Percentiles rank a stretch among this genome's conserved stretches.
phyloP scores from a whole-genome alignment of 305 asterid genomes.

The Withania somnifera region DNA sequence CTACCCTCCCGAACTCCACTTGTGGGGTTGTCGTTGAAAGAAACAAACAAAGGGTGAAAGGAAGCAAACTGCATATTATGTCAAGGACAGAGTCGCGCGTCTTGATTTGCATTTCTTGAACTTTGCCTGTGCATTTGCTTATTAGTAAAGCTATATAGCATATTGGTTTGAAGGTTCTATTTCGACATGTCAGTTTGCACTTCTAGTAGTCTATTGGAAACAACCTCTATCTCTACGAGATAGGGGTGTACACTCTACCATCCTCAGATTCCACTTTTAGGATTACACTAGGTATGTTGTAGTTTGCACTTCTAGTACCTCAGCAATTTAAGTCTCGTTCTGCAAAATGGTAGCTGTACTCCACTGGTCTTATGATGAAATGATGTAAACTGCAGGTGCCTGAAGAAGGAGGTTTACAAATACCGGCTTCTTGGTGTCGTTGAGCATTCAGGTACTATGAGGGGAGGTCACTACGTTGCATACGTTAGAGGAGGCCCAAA shows the following conservation, averaged over 20 bases:
- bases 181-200: background rate
- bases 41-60: no score
- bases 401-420: conserved; percentile 18
- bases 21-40: no score
- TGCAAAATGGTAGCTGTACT: background rate
- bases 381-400: conserved; percentile 32
- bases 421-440: conserved; percentile 69
- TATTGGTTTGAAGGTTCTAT: background rate
- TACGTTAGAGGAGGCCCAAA: conserved; percentile 43
- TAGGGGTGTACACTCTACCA: no score
- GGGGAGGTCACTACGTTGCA: conserved; percentile 82
- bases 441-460: conserved; percentile 77
- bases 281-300: no score
- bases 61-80: background rate
- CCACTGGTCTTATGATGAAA: background rate
- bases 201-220: no score
- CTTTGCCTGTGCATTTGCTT: background rate
- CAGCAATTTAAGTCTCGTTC: no score
- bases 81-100: background rate
- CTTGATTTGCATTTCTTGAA: background rate
- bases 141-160: background rate
- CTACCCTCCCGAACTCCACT: no score
- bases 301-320: background rate
- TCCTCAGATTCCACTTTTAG: no score
- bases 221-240: no score